Conservation (phyloP, 2,329 filamentous ascomycete species). For the Penicillium hordei region DNA sequence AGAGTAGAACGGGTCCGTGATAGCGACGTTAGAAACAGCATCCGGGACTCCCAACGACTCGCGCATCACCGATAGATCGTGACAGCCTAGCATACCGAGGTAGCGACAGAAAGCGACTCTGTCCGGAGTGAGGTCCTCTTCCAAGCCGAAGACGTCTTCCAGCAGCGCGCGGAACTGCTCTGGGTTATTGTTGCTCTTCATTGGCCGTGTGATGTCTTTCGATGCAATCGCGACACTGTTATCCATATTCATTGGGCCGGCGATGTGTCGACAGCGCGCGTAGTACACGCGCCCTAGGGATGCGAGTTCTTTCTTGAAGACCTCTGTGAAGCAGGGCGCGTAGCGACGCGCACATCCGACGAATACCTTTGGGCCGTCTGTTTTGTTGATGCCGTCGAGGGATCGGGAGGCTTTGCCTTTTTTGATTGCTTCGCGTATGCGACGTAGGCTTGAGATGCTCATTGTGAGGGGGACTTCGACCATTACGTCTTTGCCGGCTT, state of each 20-base stretch:
- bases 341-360: constrained; percentile 65
- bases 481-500: constrained; percentile 57
- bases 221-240: background rate
- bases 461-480: constrained; percentile 61
- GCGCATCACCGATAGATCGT: constrained; percentile 57
- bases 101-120: constrained; percentile 43
- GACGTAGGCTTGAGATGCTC: constrained; percentile 47
- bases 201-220: background rate
- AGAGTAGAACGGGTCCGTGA: constrained; percentile 45
- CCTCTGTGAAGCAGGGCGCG: constrained; percentile 55
- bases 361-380: constrained; percentile 50
- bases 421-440: constrained; percentile 48
- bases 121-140: constrained; percentile 30
- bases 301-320: constrained; percentile 54
- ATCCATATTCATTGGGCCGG: constrained; percentile 47
- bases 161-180: constrained; percentile 21
- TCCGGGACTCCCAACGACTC: constrained; percentile 55
- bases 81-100: constrained; percentile 52
- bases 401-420: constrained; percentile 8
- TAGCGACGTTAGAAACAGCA: constrained; percentile 46
- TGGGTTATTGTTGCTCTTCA: background rate
- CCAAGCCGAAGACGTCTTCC: constrained; percentile 27
- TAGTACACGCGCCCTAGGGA: constrained; percentile 56
- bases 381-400: constrained; percentile 39
- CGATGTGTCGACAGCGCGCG: constrained; percentile 53